phyloP scores from a whole-genome alignment of 2,329 filamentous ascomycete genomes.

The Aspergillus terreus region DNA sequence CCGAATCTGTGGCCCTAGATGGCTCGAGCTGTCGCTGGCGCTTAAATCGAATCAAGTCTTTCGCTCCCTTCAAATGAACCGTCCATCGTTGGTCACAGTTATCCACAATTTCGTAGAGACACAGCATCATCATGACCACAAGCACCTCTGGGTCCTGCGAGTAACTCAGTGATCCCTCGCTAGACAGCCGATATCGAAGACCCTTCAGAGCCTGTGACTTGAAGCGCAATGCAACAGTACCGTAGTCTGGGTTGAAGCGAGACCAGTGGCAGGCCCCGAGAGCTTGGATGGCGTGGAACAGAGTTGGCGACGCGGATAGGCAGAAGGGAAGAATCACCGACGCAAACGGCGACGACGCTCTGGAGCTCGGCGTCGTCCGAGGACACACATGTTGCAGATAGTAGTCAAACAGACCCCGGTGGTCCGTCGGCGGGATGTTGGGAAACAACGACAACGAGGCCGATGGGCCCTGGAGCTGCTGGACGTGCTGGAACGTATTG shows the following conservation, averaged over 20 bases:
- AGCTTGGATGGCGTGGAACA: constrained; percentile 38
- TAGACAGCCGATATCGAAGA: constrained; percentile 32
- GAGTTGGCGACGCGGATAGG: constrained; percentile 33
- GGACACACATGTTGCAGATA: constrained; percentile 40
- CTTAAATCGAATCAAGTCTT: constrained; percentile 44
- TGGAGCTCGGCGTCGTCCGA: constrained; percentile 36
- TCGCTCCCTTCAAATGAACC: constrained; percentile 46
- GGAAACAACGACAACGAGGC: constrained; percentile 27
- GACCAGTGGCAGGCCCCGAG: constrained; percentile 38
- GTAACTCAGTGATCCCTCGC: constrained; percentile 24
- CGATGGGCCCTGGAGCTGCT: constrained; percentile 7
- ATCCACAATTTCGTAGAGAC: constrained; percentile 44
- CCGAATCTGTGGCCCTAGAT: constrained; percentile 11
- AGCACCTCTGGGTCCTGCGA: constrained; percentile 33
- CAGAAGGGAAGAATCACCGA: constrained; percentile 39
- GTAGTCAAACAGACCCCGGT: constrained; percentile 36
- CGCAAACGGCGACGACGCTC: constrained; percentile 35
- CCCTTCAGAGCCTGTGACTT: constrained; percentile 36
- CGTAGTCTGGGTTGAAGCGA: constrained; percentile 26
- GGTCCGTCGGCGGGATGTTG: constrained; percentile 23
- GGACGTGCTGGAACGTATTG: not conserved
- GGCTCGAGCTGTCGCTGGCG: constrained; percentile 20
- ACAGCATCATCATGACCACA: constrained; percentile 46
- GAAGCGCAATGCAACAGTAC: constrained; percentile 32
- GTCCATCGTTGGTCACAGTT: constrained; percentile 47